Percentiles rank a stretch among this genome's conserved stretches.
These are phyloP conservation scores for Erodium texanum DNA, from an alignment of 441 rosid species.

Conservation along the genomic window DNA sequence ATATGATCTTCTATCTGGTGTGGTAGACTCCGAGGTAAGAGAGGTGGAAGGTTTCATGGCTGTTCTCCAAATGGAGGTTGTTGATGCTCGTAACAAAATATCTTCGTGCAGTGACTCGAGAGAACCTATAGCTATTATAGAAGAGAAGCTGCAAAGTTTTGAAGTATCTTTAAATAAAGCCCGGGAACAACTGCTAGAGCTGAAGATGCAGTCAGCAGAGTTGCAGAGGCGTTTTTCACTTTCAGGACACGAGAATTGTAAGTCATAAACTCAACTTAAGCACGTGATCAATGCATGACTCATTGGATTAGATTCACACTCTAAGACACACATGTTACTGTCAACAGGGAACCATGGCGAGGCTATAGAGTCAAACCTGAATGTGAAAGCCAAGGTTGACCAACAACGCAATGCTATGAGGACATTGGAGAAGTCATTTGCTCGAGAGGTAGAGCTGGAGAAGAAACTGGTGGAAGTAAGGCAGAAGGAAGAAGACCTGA, in stretches of 20 bases:
- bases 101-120: conserved; percentile 45
- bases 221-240: conserved; percentile 47
- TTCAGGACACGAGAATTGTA: conserved; percentile 40
- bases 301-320: neutral
- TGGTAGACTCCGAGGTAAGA: conserved; percentile 71
- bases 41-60: conserved; percentile 64
- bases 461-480: conserved; percentile 46
- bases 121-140: conserved; percentile 29
- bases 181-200: conserved; percentile 48
- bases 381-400: conserved; percentile 29
- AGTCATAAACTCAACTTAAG: conserved; percentile 19
- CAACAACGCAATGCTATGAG: conserved; percentile 17
- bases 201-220: conserved; percentile 59
- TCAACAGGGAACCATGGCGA: conserved; percentile 49
- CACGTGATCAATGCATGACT: neutral
- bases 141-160: conserved; percentile 47
- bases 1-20: conserved; percentile 56
- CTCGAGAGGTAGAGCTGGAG: conserved; percentile 70
- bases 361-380: conserved; percentile 25
- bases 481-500: conserved; percentile 69
- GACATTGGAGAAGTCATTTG: conserved; percentile 72
- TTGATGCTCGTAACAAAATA: conserved; percentile 51
- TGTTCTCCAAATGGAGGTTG: conserved; percentile 49
- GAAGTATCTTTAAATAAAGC: conserved; percentile 57
- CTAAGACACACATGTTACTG: conserved; percentile 10